Base-by-base conservation (phyloP, 192 early-diverging fungal genomes). In the Coemansia sp. region DNA sequence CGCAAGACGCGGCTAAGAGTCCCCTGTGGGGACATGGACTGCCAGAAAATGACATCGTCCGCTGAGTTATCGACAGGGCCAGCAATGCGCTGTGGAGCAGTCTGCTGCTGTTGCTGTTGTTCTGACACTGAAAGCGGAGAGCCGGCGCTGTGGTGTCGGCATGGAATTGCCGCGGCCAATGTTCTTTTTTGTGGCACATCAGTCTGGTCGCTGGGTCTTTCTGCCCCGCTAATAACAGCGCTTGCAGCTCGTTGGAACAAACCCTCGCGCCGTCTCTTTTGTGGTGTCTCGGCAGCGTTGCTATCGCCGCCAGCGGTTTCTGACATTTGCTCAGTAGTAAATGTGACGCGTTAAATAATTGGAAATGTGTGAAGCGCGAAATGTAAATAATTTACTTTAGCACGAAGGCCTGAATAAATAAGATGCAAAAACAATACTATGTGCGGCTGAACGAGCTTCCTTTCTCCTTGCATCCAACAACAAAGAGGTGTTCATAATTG, bases 21-120 rank as follows among this genome's bases (percentile, higher is more conserved):
- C 32, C 75, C 71, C 56, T 68, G 75, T 7, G 80, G 80, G 23
- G 80, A 82, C 68, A 74, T 74, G 44, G 80, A 45, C 63, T 77
- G 68, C 80, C 80, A 82, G 48, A 74, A 63, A 42, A 82, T 73
- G 5, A 73, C 63, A 45, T 76, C 79, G 47, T 67, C 57, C 15
- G 66, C 16, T 4, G 43, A 38, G 39, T 16, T 16, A 6, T 38
- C 64, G 43, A 16, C 64, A 42, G 38, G 37, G 19, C 15, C 44
- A 37, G 32, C 38, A n/a, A n/a, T 48, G 47, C 47, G 47, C 12
- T 15, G n/a, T 38, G 21, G 39, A 4, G 18, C 42, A 21, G 68
- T 18, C 58, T 19, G 41, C 48, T 19, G 48, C 61, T 18, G 42
- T 59, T 32, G 61, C 32, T 39, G 43, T 16, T 56, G 59, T 41